Conservation (phyloP, 1,284 basidiomycete genomes). For the Moniliophthora roreri region DNA sequence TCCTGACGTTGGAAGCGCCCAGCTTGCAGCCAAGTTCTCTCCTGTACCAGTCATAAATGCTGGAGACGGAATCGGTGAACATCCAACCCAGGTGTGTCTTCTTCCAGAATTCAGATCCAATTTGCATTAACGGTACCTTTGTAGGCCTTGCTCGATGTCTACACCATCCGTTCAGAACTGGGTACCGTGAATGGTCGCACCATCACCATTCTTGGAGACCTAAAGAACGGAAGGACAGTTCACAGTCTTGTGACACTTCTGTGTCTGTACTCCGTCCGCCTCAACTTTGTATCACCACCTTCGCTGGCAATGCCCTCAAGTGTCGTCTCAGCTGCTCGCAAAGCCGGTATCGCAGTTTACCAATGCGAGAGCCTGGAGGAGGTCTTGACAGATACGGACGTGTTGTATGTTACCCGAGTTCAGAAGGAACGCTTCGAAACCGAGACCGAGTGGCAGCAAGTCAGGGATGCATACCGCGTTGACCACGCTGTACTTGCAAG, state of each 20-base stretch:
- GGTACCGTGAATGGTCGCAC: constrained; percentile 97
- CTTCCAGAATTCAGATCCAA: neutral
- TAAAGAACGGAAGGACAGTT: constrained; percentile 98
- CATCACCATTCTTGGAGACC: constrained; percentile 92
- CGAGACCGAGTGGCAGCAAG: constrained; percentile 83
- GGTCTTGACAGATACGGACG: constrained; percentile 91
- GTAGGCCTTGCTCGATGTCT: constrained; percentile 90
- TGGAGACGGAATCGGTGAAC: constrained; percentile 96
- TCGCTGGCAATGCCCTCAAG: constrained; percentile 90
- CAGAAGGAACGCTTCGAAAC: constrained; percentile 93
- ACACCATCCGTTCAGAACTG: constrained; percentile 97
- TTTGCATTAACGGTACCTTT: constrained; percentile 7
- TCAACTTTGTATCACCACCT: constrained; percentile 95
- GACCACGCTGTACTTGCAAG: constrained; percentile 91
- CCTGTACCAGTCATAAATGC: constrained; percentile 97
- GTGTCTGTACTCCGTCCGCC: constrained; percentile 88
- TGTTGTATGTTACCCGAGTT: constrained; percentile 94
- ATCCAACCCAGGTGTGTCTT: constrained; percentile 84
- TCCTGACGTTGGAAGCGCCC: constrained; percentile 90
- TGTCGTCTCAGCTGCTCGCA: constrained; percentile 82
- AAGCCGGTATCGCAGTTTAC: constrained; percentile 78
- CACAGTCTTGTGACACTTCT: constrained; percentile 95
- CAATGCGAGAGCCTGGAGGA: constrained; percentile 89
- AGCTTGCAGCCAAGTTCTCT: constrained; percentile 90
- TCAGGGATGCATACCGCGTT: constrained; percentile 92